These are phyloP conservation scores for Magnaporthiopsis rhizophila DNA, from an alignment of 2,329 filamentous ascomycete species.

Conservation along the genomic window DNA sequence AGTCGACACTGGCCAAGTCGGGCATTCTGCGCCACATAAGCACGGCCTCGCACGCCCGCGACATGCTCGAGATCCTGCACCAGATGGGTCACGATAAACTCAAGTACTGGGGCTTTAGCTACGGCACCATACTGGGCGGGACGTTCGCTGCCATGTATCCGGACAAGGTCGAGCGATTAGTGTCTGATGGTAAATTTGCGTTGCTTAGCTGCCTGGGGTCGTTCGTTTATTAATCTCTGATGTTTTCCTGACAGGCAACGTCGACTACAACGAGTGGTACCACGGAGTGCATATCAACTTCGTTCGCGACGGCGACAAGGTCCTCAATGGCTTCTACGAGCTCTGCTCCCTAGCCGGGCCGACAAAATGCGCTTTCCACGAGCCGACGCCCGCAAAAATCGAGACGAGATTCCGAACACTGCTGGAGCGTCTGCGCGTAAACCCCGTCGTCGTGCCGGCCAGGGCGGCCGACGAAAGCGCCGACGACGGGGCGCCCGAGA, in stretches of 20 bases:
- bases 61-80: slow-evolving; percentile 39
- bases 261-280: slow-evolving; percentile 48
- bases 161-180: slow-evolving; percentile 39
- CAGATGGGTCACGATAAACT: slow-evolving; percentile 33
- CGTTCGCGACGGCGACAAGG: slow-evolving; percentile 44
- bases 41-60: slow-evolving; percentile 36
- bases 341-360: slow-evolving; percentile 46
- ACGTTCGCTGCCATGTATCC: slow-evolving; percentile 45
- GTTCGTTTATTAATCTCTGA: not conserved
- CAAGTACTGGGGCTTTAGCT: slow-evolving; percentile 47
- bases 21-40: slow-evolving; percentile 32
- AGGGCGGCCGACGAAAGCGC: slow-evolving; percentile 13
- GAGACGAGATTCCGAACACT: slow-evolving; percentile 30
- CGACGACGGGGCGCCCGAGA: slow-evolving; percentile 22
- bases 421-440: slow-evolving; percentile 29
- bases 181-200: slow-evolving; percentile 37
- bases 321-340: slow-evolving; percentile 43
- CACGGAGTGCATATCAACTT: slow-evolving; percentile 36
- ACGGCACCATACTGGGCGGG: slow-evolving; percentile 44
- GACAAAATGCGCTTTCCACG: slow-evolving; percentile 35
- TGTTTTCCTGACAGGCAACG: slow-evolving; percentile 26
- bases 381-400: slow-evolving; percentile 27
- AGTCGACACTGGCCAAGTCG: slow-evolving; percentile 26
- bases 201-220: too few species aligned
- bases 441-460: slow-evolving; percentile 34